Conservation (phyloP, 148 eudicot species). For the Spergularia bocconei region DNA sequence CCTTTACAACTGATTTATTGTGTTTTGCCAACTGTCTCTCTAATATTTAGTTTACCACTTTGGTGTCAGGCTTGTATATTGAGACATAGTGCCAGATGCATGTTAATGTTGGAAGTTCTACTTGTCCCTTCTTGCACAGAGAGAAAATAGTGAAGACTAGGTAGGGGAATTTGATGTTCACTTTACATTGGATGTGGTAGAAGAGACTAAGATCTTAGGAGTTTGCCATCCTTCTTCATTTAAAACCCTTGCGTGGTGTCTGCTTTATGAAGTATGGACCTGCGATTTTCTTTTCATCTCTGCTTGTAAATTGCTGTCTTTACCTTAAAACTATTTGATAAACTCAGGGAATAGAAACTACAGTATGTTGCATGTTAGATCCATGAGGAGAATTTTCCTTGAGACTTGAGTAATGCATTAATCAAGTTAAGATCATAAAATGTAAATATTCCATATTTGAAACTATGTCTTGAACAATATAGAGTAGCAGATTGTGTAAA, state of each 20-base stretch:
- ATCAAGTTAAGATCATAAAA: not conserved
- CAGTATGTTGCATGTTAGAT: not conserved
- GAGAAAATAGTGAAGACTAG: not conserved
- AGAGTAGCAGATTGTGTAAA: not conserved
- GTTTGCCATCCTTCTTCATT: not conserved
- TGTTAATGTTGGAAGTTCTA: not conserved
- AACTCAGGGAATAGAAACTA: too few relatives aligned
- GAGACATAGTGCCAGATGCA: not conserved
- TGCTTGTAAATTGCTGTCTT: not conserved
- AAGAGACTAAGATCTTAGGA: not conserved
- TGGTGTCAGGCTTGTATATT: slow-evolving; percentile 1
- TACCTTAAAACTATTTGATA: not conserved
- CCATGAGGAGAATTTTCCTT: not conserved
- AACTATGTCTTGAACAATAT: not conserved
- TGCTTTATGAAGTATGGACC: not conserved
- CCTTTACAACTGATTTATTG: not conserved
- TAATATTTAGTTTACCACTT: not conserved
- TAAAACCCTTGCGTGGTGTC: not conserved
- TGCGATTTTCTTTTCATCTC: not conserved
- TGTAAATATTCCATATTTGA: too few relatives aligned
- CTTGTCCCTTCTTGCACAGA: not conserved
- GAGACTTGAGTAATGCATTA: not conserved
- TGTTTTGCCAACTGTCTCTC: not conserved
- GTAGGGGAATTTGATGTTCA: not conserved
- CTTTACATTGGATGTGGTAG: not conserved